A percentile compares a stretch with the other conserved stretches of the same genome.
Conservation (phyloP, 1,139 yeast species). For the Arxiozyma telluris region DNA sequence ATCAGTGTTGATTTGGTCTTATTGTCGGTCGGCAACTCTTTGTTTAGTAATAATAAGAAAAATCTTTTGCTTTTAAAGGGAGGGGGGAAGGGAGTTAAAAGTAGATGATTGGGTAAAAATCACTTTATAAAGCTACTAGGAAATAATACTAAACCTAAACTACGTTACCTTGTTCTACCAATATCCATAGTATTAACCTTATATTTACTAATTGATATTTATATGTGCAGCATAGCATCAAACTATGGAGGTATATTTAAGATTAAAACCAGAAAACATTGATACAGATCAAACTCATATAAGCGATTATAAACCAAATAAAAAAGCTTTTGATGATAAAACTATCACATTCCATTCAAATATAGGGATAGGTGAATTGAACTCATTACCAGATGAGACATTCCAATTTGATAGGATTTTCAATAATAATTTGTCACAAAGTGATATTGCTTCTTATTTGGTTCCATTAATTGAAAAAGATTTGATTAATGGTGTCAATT, state of each 20-base stretch:
- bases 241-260: slow-evolving; percentile 4
- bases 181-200: too few relatives aligned
- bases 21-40: too few relatives aligned
- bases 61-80: too few relatives aligned
- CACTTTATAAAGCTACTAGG: too few relatives aligned
- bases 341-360: slow-evolving; percentile 2
- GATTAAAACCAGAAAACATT: slow-evolving; percentile 5
- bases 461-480: slow-evolving; percentile 49
- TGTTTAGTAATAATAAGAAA: too few relatives aligned
- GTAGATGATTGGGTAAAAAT: too few relatives aligned
- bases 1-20: too few relatives aligned
- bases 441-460: slow-evolving; percentile 38
- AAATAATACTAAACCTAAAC: too few relatives aligned
- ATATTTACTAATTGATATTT: too few relatives aligned
- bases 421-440: slow-evolving; percentile 11
- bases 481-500: slow-evolving; percentile 54
- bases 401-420: slow-evolving; percentile 68
- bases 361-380: slow-evolving; percentile 26
- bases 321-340: neutral
- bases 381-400: slow-evolving; percentile 15
- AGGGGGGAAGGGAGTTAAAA: too few relatives aligned
- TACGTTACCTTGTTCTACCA: too few relatives aligned
- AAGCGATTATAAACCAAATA: neutral
- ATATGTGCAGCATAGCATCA: too few relatives aligned
- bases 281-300: slow-evolving; percentile 1